Conservation (phyloP, 345 rosid species). For the Passiflora organensis region DNA sequence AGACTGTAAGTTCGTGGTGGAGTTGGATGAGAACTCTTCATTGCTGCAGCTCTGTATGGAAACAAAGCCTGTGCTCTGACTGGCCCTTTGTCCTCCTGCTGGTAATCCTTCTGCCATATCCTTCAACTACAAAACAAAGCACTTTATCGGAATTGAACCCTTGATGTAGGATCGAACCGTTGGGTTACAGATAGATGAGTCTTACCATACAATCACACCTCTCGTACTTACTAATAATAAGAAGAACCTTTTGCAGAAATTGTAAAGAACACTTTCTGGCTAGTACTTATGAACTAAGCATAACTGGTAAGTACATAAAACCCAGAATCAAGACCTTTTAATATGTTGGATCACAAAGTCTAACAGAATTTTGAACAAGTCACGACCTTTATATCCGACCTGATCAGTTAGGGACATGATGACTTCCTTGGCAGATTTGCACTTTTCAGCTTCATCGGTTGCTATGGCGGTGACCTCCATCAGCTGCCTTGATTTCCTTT, state of each 20-base stretch:
- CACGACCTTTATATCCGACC: constrained; percentile 38
- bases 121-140: constrained; percentile 52
- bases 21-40: constrained; percentile 15
- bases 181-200: no score
- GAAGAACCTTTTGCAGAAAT: no score
- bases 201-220: no score
- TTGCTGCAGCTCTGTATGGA: constrained; percentile 21
- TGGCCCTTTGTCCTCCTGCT: constrained; percentile 35
- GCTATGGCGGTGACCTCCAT: constrained; percentile 67
- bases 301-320: no score
- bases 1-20: constrained; percentile 29
- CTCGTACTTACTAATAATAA: no score
- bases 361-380: not conserved
- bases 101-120: constrained; percentile 48
- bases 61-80: constrained; percentile 22
- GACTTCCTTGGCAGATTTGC: constrained; percentile 78
- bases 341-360: no score
- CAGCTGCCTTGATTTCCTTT: constrained; percentile 51
- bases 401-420: constrained; percentile 69
- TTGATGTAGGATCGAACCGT: no score
- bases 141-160: not conserved
- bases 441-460: constrained; percentile 78
- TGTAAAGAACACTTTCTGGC: no score
- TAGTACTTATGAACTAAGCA: no score
- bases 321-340: no score